Percentiles rank a stretch among this genome's conserved stretches.
These are phyloP conservation scores for Ascochyta lentis DNA, from an alignment of 2,329 filamentous ascomycete genomes.

Conservation along the genomic window DNA sequence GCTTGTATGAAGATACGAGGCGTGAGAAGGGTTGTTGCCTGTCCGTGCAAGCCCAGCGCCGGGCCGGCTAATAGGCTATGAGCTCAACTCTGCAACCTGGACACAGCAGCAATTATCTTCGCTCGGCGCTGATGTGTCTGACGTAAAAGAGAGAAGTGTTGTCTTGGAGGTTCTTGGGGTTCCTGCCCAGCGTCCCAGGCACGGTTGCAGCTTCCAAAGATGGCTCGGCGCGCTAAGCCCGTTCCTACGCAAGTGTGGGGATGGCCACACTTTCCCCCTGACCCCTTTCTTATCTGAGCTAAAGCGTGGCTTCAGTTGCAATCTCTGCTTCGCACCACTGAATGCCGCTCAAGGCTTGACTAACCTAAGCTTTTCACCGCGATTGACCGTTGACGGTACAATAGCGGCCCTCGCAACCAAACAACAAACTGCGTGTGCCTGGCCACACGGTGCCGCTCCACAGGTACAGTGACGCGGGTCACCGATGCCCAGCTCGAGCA, in stretches of 20 bases:
- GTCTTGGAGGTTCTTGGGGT: constrained; percentile 15
- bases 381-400: not conserved
- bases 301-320: constrained; percentile 15
- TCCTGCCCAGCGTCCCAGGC: not conserved
- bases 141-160: constrained; percentile 3
- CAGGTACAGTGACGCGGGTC: not conserved
- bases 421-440: not conserved
- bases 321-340: constrained; percentile 18
- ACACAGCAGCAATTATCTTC: constrained; percentile 5
- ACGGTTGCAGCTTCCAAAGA: not conserved
- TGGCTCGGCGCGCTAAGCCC: constrained; percentile 20
- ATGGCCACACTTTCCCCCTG: constrained; percentile 7
- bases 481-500: constrained; percentile 13
- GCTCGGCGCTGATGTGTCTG: constrained; percentile 10
- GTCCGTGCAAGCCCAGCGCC: not conserved
- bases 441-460: not conserved
- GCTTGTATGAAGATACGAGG: constrained; percentile 19
- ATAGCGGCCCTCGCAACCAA: not conserved
- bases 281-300: constrained; percentile 16
- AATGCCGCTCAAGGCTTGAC: constrained; percentile 28
- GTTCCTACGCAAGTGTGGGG: constrained; percentile 19
- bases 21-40: constrained; percentile 5
- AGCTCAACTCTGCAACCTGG: not conserved
- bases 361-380: constrained; percentile 27
- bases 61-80: not conserved